Conservation (phyloP, 176 grass and related monocot species). For the Oryza coarctata region DNA sequence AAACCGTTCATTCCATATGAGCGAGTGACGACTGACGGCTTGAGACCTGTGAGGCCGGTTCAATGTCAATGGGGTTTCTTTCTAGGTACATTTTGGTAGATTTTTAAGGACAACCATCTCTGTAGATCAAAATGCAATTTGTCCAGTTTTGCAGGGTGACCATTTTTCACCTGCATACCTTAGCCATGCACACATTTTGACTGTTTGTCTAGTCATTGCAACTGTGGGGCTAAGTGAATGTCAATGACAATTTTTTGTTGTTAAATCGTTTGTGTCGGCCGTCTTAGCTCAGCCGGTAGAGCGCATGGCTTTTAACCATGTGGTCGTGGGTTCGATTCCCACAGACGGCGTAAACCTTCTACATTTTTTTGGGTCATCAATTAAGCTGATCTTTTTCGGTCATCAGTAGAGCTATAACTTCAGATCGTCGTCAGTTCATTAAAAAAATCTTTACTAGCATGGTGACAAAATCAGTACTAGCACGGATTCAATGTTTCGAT, state of each 20-base stretch:
- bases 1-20: neutral
- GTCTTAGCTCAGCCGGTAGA: slow-evolving; percentile 65
- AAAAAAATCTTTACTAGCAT: neutral
- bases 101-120: neutral
- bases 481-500: neutral
- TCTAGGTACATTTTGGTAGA: neutral
- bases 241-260: rapidly evolving
- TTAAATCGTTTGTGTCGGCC: neutral
- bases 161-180: neutral
- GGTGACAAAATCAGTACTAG: neutral
- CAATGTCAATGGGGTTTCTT: neutral
- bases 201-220: neutral
- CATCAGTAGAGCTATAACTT: too few species aligned
- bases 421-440: neutral
- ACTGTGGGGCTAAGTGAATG: neutral
- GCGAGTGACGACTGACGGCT: neutral
- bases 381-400: too few species aligned
- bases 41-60: neutral
- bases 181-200: neutral
- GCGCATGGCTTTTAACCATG: slow-evolving; percentile 53
- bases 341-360: too few species aligned
- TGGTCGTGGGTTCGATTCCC: slow-evolving; percentile 71
- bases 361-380: too few species aligned
- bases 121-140: neutral
- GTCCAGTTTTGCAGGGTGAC: neutral